Conservation (phyloP, 208 protist species). For the Ichthyophonus hoferi region DNA sequence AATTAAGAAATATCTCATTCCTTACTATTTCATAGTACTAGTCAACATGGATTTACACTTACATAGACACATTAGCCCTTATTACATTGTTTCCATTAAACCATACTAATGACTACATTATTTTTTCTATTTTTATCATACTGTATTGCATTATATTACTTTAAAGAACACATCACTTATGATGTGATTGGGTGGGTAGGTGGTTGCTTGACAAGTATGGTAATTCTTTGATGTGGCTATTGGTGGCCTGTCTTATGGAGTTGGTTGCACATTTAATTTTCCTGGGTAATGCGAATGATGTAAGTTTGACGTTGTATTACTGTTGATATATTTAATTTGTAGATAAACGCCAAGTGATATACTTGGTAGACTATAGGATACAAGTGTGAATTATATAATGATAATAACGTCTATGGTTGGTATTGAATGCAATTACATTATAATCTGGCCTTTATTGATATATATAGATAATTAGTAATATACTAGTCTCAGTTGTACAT, state of each 20-base stretch:
- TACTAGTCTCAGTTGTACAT: background rate
- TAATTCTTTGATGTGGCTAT: slow-evolving; percentile 64
- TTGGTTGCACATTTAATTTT: slow-evolving; percentile 70
- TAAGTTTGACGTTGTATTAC: background rate
- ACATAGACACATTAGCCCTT: too few relatives aligned
- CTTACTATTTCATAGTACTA: too few relatives aligned
- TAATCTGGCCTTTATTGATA: background rate
- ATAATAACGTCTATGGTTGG: background rate
- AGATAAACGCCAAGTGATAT: background rate
- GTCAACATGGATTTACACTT: too few relatives aligned
- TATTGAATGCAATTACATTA: background rate
- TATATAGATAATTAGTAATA: background rate
- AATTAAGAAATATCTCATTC: too few relatives aligned
- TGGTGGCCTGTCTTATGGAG: slow-evolving; percentile 32
- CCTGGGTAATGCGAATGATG: slow-evolving; percentile 50
- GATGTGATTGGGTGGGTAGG: background rate
- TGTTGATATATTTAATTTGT: background rate
- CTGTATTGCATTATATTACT: too few relatives aligned
- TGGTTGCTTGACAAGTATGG: slow-evolving; percentile 74
- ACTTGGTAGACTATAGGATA: background rate
- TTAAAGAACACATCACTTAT: too few relatives aligned
- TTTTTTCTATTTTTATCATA: too few relatives aligned
- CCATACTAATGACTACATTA: too few relatives aligned
- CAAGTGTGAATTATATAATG: background rate
- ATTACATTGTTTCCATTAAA: too few relatives aligned